Base-by-base conservation (phyloP, 768 basidiomycete species). In the Suillus subluteus region DNA sequence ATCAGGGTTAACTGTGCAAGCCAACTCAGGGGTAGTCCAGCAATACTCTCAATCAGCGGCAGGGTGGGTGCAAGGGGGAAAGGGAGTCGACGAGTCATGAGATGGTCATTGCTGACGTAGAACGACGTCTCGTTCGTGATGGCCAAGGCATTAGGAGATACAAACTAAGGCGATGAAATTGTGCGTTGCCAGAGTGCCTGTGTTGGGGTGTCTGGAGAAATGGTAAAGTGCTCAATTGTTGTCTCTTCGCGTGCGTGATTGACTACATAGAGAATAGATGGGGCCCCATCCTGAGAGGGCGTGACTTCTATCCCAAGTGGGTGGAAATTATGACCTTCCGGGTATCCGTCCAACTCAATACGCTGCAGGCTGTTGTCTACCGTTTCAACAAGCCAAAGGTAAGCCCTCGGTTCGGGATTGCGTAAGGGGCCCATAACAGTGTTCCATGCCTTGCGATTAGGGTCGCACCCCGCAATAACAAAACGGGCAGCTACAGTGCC, bases 51-150 rank as follows among this genome's bases (percentile, higher is more conserved):
- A 63, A 84, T 52, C 43, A 87, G 7, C 2, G 90, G 86, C 0
- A 88, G 70, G 32, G 87, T 65, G 52, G 77, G 76, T 11, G 87
- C 87, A n/a, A 89, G 46, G 12, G 72, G 70, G 40, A 76, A 72
- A 0, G 87, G 87, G 23, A 87, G 78, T 16, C 91, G 86, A 9
- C 88, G 83, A 4, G 89, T 91, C 71, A 91, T 73, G 43, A 85
- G 76, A 71, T 93, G 91, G 73, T 93, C 91, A 72, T 93, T 90
- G 52, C 85, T 85, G 59, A 92, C 83, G 71, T 88, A 92, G 74
- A 93, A 92, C 1, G 88, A 85, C 65, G 84, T 82, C 1, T 88
- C n/a, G n/a, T n/a, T n/a, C n/a, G n/a, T n/a, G n/a, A n/a, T n/a
- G n/a, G n/a, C n/a, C n/a, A n/a, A n/a, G 85, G 52, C 88, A 85